Evolutionary conservation across 176 grass and related monocot species (phyloP), one percentile per base, ranked within the genome.

Genomic region (Oryza punctata): DNA sequence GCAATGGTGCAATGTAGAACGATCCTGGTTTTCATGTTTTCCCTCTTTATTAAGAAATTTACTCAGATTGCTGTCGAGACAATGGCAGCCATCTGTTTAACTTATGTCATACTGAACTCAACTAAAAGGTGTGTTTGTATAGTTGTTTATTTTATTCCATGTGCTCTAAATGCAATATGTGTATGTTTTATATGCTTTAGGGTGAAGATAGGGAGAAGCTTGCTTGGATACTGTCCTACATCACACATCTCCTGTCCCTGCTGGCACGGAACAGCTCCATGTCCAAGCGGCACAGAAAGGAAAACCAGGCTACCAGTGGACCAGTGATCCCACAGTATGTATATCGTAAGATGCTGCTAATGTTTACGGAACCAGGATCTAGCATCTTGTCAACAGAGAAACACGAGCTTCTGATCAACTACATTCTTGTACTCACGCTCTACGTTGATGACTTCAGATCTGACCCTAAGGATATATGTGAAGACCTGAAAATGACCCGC

Each of bases 361-460:
- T 88, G 75, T 96, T 99, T 77, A 78, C 82, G 1, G 89, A 90
- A 81, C 71, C 73, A 13, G 91, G 79, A 21, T 89, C 89, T n/a
- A 69, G 69, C 23, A 12, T 65, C 21, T 69, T 96, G 37, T 90
- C 96, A 2, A 75, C 81, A 12, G 86, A 99, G 79, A 99, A 94
- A 70, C 69, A 85, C 0, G 93, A 99, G 75, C 96, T 99, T 73
- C 77, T 99, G 32, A 89, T 84, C 25, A 94, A 92, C 38, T 94
- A 99, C 87, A 96, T 99, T 24, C 87, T 96, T 83, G 93, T 96
- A 35, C 89, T 96, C 73, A 91, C 96, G 26, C 91, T 99, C 69
- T 99, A 94, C 38, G 91, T 76, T 0, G 96, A 99, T 77, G 73
- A 90, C 49, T 99, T 99, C 44, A 80, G 37, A 29, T 88, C 89